Evolutionary conservation across 352 stramenopile genomes (phyloP), one percentile per base, ranked within the genome.

Genomic region (Phytopythium helicoides): DNA sequence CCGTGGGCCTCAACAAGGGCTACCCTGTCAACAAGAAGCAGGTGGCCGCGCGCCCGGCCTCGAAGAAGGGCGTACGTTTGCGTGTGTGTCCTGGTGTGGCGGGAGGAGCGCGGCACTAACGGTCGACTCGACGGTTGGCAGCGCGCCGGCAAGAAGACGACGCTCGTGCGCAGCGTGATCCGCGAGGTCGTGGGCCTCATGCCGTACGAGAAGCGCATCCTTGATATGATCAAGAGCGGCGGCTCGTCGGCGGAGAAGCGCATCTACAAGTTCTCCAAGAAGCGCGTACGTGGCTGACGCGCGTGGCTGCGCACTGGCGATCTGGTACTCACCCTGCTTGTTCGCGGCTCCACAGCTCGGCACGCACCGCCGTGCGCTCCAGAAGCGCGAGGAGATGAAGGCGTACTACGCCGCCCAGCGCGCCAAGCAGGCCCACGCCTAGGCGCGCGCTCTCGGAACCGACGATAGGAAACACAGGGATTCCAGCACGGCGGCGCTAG

Each of bases 181-280:
- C 92, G 95, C 68, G 97, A 99, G 75, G 97, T 99, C 58, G 95
- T 96, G 34, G 97, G 97, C 59, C 76, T 99, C 39, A 96, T 98
- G 78, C 97, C 97, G 40, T 99, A 99, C 77, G 97, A 99, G 81
- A 98, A 98, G 75, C 87, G 97, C 67, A 98, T 99, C 68, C 89
- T 99, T 62, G 97, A 99, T 92, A 98, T 99, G 94, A 98, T 99
- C 90, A 99, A 99, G 93, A 97, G 92, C 58, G 94, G 94, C 62
- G 95, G 95, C 69, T 97, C 87, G 66, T 95, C 90, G 61, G 94
- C 94, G 42, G 96, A 99, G 65, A 99, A 99, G 92, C 92, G 96
- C 71, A 95, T 99, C 79, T 99, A 99, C 94, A 99, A 99, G 89
- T 98, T 98, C 77, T 96, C 96, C 70, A 99, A 99, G 89, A 95